Evolutionary conservation across 768 basidiomycete genomes (phyloP).

Genomic region (Exidia glandulosa): DNA sequence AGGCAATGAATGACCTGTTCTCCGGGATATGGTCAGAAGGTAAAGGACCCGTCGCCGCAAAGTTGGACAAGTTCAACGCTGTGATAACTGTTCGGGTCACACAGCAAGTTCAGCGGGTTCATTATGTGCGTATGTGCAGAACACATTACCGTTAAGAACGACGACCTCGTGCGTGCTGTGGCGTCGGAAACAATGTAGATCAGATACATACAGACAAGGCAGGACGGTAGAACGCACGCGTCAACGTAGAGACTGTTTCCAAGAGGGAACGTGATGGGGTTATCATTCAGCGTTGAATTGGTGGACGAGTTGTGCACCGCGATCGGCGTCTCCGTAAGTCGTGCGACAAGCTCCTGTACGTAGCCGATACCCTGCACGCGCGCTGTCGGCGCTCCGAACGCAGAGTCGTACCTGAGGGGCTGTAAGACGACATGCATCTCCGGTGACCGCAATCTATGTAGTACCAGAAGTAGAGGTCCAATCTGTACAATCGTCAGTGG

Average conservation of each 20-base stretch:
- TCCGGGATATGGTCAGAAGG: constrained; percentile 60
- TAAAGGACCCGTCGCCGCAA: constrained; percentile 63
- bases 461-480: constrained; percentile 57
- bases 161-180: constrained; percentile 75
- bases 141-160: constrained; percentile 58
- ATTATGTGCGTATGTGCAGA: neutral
- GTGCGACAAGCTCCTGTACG: constrained; percentile 71
- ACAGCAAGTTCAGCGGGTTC: no score
- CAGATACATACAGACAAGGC: neutral
- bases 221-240: constrained; percentile 23
- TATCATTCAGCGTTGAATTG: constrained; percentile 70
- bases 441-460: neutral
- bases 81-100: constrained; percentile 48
- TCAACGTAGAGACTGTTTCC: constrained; percentile 71
- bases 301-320: constrained; percentile 66
- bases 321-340: constrained; percentile 69
- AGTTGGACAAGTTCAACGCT: constrained; percentile 69
- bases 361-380: constrained; percentile 71
- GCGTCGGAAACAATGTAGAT: neutral
- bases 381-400: constrained; percentile 73
- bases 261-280: constrained; percentile 57
- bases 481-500: constrained; percentile 21
- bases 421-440: neutral
- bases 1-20: constrained; percentile 22
- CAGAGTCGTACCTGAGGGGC: constrained; percentile 44